Base-by-base conservation (phyloP, 192 early-diverging fungal genomes). In the Backusella circina region DNA sequence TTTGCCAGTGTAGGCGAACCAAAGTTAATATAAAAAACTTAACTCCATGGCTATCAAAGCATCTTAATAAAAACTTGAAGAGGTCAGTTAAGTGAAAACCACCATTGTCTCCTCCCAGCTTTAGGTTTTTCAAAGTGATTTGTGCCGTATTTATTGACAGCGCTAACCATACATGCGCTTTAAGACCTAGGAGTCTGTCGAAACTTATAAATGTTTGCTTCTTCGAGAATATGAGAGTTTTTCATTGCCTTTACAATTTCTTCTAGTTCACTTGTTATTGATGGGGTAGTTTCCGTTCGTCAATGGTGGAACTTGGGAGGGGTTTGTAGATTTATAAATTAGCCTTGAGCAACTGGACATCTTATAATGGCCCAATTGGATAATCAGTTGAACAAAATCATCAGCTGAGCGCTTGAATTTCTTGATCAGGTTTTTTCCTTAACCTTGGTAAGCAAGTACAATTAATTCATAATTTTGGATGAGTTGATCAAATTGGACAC, bases 361-460 rank as follows among this genome's bases (percentile, higher is more conserved):
- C 81, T 95, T 95, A 81, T 89, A 96, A 86, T 98, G 97, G 12
- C 95, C 96, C 32, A 98, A 86, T 87, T 99, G 97, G 75, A 98
- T 96, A 41, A 94, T 90, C 96, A 99, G 95, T 79, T 94, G 93
- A 36, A 90, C 88, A 77, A 85, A 94, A 36, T 89, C 90, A 73
- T 95, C 93, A 18, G 93, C 92, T 21, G 93, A 94, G 71, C 83
- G 87, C 65, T 87, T 88, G 72, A 93, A 91, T 74, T 83, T 82
- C 86, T 99, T 99, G 88, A 98, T 97, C 76, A 90, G 76, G 79
- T 61, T 94, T 91, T 99, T 99, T 75, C 97, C 98, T 84, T 95
- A 97, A 21, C 90, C 91, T 36, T 90, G 80, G 81, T 93, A 99
- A 37, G 91, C 89, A 70, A 93, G 86, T 33, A 96, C 93, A 50